These are phyloP conservation scores for Trypanosoma melophagium DNA, from an alignment of 208 protist genomes.

Conservation along the genomic window DNA sequence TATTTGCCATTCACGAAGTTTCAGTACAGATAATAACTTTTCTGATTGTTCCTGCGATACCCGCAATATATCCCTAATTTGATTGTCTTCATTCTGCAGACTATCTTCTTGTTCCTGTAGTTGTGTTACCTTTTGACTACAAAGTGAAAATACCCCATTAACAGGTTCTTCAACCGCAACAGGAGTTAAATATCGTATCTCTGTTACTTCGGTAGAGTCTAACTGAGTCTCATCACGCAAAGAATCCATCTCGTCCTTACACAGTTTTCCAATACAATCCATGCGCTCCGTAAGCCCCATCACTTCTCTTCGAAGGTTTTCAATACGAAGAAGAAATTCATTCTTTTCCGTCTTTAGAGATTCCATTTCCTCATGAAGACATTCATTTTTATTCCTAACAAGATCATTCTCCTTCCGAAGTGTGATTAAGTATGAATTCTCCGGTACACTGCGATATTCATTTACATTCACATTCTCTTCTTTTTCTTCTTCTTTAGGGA, in stretches of 20 bases:
- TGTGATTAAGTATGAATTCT: too few relatives aligned
- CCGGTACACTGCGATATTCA: too few relatives aligned
- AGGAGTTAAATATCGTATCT: not conserved
- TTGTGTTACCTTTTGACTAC: not conserved
- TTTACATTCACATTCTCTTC: too few relatives aligned
- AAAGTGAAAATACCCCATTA: not conserved
- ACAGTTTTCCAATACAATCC: not conserved
- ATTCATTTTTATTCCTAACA: not conserved
- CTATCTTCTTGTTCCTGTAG: not conserved
- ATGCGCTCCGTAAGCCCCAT: not conserved
- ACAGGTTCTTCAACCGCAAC: not conserved
- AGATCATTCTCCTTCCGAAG: not conserved
- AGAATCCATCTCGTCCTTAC: not conserved
- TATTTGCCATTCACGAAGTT: conserved; percentile 8
- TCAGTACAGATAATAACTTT: not conserved
- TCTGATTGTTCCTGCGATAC: conserved; percentile 8
- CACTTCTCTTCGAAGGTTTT: not conserved
- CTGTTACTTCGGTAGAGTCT: not conserved
- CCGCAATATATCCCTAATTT: not conserved
- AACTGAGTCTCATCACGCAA: not conserved
- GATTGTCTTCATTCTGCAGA: not conserved
- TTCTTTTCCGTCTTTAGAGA: not conserved
- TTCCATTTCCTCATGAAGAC: not conserved
- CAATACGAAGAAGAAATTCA: not conserved
- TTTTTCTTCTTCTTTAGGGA: too few relatives aligned